Evolutionary conservation across 352 stramenopile genomes (phyloP), one percentile per base, ranked within the genome.

Genomic region (Globisporangium spiculum): DNA sequence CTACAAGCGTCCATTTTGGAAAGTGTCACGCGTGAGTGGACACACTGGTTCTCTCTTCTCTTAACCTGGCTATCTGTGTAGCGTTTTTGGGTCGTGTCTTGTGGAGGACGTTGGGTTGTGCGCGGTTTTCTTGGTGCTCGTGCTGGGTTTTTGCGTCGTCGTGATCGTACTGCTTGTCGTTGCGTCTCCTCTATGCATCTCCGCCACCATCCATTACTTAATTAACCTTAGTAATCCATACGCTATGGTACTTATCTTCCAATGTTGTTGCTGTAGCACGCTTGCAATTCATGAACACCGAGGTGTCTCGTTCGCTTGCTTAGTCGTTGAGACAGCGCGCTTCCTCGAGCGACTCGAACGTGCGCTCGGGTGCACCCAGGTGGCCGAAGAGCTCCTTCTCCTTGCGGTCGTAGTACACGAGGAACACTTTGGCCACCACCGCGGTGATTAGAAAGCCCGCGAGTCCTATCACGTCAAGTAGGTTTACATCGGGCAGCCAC

Each of bases 361-460:
- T 46, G 46, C 61, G 61, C 61, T 66, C 24, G 1, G 61, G 61
- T 12, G 44, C 34, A 1, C 50, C 9, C 46, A 66, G 4, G 32
- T 66, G 48, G 8, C 61, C 61, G n/a, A 66, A 66, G 44, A 66
- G 61, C 18, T 66, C 61, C 3, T 58, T 66, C 46, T 66, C 61
- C 50, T 66, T 66, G 9, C 27, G 26, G 16, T 66, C 61, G 20
- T 66, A 66, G 27, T 59, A 56, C 22, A 52, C 46, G 27, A 66
- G 16, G 46, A 66, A 66, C 9, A 67, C 52, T 46, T 66, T 66
- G 27, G 58, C 50, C 41, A 66, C 61, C 32, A 67, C n/a, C 14
- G 61, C 52, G 27, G 55, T 61, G 55, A 61, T 61, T 8, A 61
- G 9, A 3, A 61, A 61, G 20, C 55, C 55, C 55, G 55, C 55